Conservation (phyloP, 2,329 filamentous ascomycete genomes). For the Parastagonospora avenae region DNA sequence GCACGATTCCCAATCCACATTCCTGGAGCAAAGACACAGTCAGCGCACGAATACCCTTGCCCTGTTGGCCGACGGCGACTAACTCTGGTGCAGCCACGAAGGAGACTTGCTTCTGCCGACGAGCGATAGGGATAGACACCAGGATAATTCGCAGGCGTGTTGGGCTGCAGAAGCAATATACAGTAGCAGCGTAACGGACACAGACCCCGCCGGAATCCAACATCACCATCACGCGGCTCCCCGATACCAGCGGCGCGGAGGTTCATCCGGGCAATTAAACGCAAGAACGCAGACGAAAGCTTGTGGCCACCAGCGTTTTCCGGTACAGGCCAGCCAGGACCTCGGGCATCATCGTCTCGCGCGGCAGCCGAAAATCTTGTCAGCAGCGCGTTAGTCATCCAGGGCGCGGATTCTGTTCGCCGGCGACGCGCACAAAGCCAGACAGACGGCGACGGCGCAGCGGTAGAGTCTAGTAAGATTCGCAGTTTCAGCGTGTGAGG, state of each 20-base stretch:
- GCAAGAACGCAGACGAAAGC: neutral
- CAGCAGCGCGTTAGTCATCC: constrained; percentile 30
- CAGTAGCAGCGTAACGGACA: neutral
- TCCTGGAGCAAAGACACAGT: constrained; percentile 26
- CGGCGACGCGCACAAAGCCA: constrained; percentile 10
- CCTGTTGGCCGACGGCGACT: constrained; percentile 7
- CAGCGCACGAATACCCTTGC: constrained; percentile 25
- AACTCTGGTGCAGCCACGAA: constrained; percentile 19
- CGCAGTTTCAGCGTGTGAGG: constrained; percentile 27
- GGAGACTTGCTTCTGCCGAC: constrained; percentile 19
- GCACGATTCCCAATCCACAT: constrained; percentile 5
- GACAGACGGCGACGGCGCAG: neutral
- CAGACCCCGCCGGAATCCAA: neutral
- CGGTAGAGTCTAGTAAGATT: constrained; percentile 37
- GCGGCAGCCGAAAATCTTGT: constrained; percentile 12
- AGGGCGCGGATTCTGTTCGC: constrained; percentile 10
- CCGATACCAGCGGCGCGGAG: neutral
- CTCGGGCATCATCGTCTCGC: constrained; percentile 6
- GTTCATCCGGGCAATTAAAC: neutral
- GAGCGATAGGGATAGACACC: constrained; percentile 14
- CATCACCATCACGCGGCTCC: constrained; percentile 4
- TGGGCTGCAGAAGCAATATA: neutral
- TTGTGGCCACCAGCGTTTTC: constrained; percentile 1
- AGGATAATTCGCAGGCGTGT: neutral
- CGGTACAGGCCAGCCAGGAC: constrained; percentile 5